Conservation (phyloP, 371 early-diverging fungal species). For the Rhizomucor pusillus region DNA sequence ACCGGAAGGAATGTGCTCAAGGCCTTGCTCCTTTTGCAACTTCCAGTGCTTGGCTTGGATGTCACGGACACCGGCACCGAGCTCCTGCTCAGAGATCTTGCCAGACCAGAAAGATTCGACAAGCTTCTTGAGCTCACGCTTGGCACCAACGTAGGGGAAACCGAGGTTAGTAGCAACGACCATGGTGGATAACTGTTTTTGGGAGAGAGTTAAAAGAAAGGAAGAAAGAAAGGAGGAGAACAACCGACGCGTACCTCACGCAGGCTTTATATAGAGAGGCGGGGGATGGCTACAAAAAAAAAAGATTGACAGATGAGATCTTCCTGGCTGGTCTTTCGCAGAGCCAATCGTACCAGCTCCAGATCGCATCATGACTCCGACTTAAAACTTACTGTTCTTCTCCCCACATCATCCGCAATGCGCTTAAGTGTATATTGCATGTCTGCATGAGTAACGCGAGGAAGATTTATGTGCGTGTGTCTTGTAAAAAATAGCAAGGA, state of each 20-base stretch:
- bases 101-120: conserved; percentile 93
- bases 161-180: conserved; percentile 75
- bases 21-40: conserved; percentile 75
- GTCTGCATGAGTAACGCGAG: too few relatives aligned
- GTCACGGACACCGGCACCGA: conserved; percentile 69
- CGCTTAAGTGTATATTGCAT: too few relatives aligned
- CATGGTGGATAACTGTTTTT: conserved; percentile 41
- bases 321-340: background rate
- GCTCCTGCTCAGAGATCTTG: conserved; percentile 75
- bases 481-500: too few relatives aligned
- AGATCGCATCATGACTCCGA: conserved; percentile 1
- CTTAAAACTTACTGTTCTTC: too few relatives aligned
- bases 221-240: conserved; percentile 2
- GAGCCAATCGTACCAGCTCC: background rate
- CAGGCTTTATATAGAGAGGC: conserved; percentile 5
- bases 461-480: too few relatives aligned
- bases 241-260: background rate
- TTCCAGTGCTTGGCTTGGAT: conserved; percentile 90
- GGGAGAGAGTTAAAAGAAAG: conserved; percentile 1
- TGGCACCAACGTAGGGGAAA: conserved; percentile 79
- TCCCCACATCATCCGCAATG: too few relatives aligned
- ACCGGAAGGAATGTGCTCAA: conserved; percentile 86
- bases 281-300: background rate
- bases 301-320: conserved; percentile 3
- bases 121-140: conserved; percentile 87